Evolutionary conservation across 139 green algal species (phyloP).

Genomic region (Marvania coccoides): DNA sequence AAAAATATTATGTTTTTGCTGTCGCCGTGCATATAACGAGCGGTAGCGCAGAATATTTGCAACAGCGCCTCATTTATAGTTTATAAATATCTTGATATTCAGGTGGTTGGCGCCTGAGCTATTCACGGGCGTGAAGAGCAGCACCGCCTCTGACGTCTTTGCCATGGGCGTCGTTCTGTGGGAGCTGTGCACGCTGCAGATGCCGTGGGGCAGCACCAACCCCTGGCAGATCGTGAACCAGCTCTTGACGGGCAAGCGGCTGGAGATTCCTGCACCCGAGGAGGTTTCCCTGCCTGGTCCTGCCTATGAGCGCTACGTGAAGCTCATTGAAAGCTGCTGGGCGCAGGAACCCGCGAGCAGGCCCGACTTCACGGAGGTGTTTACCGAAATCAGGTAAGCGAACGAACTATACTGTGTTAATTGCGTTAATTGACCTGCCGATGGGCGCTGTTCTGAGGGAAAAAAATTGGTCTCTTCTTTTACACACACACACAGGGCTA

Average conservation of each 20-base stretch:
- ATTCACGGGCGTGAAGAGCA: conserved; percentile 35
- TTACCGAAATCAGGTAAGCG: neutral
- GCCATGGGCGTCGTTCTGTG: conserved; percentile 45
- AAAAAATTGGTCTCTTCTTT: too few relatives aligned
- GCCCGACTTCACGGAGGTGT: neutral
- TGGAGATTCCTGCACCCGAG: neutral
- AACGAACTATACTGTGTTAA: too few relatives aligned
- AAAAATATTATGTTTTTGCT: too few relatives aligned
- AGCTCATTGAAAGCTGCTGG: conserved; percentile 17
- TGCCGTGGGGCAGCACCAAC: conserved; percentile 49
- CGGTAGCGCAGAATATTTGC: too few relatives aligned
- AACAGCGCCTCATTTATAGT: too few relatives aligned
- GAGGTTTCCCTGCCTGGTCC: neutral
- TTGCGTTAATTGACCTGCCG: conserved; percentile 61
- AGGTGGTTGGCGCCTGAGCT: conserved; percentile 50
- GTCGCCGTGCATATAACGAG: too few relatives aligned
- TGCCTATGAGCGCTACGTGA: neutral
- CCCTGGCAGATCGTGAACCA: conserved; percentile 39
- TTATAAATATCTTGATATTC: too few relatives aligned
- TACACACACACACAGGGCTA: too few relatives aligned
- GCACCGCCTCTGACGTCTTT: conserved; percentile 39
- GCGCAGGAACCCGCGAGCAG: too few relatives aligned
- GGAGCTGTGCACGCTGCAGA: conserved; percentile 73
- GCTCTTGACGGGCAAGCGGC: conserved; percentile 7
- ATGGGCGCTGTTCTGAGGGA: too few relatives aligned